These are phyloP conservation scores for Ophiostoma perfectum DNA, from an alignment of 2,329 filamentous ascomycete genomes.

Conservation along the genomic window DNA sequence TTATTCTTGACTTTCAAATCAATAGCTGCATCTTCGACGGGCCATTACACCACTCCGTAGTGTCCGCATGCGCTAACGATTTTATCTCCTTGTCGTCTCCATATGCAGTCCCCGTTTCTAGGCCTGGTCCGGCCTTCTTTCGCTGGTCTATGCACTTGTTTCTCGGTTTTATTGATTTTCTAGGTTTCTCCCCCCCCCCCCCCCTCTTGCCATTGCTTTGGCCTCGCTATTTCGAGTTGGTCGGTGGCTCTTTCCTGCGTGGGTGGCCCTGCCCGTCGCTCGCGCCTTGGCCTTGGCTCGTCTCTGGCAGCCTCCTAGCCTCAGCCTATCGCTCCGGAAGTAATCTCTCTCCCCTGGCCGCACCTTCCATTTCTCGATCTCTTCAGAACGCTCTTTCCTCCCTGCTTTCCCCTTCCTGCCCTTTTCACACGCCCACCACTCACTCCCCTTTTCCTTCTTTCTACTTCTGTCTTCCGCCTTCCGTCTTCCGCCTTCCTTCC, in stretches of 20 bases:
- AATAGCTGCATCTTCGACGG: not conserved
- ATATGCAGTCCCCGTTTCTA: conserved; percentile 18
- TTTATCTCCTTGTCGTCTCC: conserved; percentile 18
- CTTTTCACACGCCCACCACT: conserved; percentile 15
- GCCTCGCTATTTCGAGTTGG: conserved; percentile 2
- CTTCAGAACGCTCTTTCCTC: conserved; percentile 6
- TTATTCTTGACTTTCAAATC: not conserved
- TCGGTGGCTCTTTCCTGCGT: conserved; percentile 1
- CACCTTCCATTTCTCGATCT: conserved; percentile 20
- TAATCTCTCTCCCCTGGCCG: conserved; percentile 19
- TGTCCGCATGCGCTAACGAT: conserved; percentile 8
- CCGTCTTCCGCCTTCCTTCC: not conserved
- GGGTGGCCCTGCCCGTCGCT: not conserved
- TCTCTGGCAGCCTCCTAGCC: conserved; percentile 12
- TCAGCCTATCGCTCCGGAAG: conserved; percentile 17
- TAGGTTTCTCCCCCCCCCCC: not conserved
- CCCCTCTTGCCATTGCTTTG: conserved; percentile 12
- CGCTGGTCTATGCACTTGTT: not conserved
- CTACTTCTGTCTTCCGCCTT: not conserved
- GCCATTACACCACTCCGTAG: conserved; percentile 12
- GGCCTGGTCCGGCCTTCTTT: conserved; percentile 18
- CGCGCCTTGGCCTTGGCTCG: not conserved
- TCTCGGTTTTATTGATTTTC: not conserved
- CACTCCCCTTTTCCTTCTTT: conserved; percentile 14
- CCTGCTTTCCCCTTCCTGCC: conserved; percentile 15